Evolutionary conservation across 2,329 filamentous ascomycete species (phyloP), one percentile per base, ranked within the genome.

Genomic region (Eurotiales sp.): DNA sequence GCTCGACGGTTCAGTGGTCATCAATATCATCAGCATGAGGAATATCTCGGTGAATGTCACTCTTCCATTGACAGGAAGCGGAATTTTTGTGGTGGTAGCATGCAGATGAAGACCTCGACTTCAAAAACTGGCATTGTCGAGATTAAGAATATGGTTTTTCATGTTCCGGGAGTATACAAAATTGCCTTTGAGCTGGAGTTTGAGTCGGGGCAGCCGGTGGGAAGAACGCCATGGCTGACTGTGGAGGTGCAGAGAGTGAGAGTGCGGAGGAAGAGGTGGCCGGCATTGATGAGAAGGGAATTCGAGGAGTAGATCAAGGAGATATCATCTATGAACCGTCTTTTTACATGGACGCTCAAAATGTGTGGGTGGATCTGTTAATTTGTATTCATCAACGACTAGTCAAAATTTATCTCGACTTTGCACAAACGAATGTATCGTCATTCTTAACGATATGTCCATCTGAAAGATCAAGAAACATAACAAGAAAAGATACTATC

Each of bases 151-250:
- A 25, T 50, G 22, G 32, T 50, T 11, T 50, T 44, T 21, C 29
- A 45, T 5, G 48, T 50, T 6, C 39, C 42, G n/a, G 48, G 27
- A 8, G 3, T 34, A 5, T 50, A 50, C 30, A 32, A 39, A 27
- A 50, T 50, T 30, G 40, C 48, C 30, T 36, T 50, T 36, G 48
- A 50, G 30, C 25, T 50, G 40, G 29, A 36, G 17, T 50, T 50
- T 40, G 48, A 50, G n/a, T 34, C 41, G 2, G 48, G 48, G 3
- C 39, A 50, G 32, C 15, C 27, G 8, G 42, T 45, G n/a, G 48
- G 48, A 14, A 25, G 40, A 30, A 50, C 48, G 23, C 48, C 48
- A 15, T 50, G 48, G 48, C 48, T 44, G 29, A 15, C 30, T 17
- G 48, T 50, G 30, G 48, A 50, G 15, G 48, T 50, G 15, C 48